Evolutionary conservation across 2,329 filamentous ascomycete species (phyloP).

Genomic region (Purpureocillium takamizusanense): DNA sequence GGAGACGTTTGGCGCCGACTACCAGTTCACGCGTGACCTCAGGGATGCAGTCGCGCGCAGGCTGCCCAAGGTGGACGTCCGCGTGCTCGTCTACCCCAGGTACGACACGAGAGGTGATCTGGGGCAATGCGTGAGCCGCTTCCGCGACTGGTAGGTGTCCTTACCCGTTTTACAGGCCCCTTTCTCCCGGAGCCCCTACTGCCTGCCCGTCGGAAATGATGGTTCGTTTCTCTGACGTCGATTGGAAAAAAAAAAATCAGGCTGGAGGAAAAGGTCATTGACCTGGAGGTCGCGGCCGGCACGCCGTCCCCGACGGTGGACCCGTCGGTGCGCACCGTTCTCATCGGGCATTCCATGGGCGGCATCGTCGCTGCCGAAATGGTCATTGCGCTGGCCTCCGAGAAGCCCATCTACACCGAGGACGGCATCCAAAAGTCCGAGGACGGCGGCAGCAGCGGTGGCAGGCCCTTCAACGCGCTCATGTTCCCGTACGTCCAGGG

Average conservation of each 20-base stretch:
- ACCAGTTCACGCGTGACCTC: conserved; percentile 64
- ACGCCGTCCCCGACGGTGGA: conserved; percentile 80
- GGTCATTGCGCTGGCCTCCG: conserved; percentile 59
- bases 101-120: conserved; percentile 78
- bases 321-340: conserved; percentile 71
- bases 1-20: conserved; percentile 60
- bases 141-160: conserved; percentile 59
- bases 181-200: too few relatives aligned
- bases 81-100: conserved; percentile 64
- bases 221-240: not conserved
- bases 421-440: conserved; percentile 29
- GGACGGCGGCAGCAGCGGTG: conserved; percentile 1
- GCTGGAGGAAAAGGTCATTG: conserved; percentile 88
- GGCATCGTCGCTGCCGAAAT: conserved; percentile 93
- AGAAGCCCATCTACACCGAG: conserved; percentile 41
- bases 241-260: too few relatives aligned
- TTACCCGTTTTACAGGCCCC: too few relatives aligned
- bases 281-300: conserved; percentile 75
- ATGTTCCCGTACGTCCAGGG: conserved; percentile 94
- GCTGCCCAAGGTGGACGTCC: conserved; percentile 60
- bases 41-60: conserved; percentile 52
- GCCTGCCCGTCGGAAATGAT: too few relatives aligned
- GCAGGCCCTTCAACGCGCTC: conserved; percentile 44
- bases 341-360: conserved; percentile 84
- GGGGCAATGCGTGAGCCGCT: conserved; percentile 58